Evolutionary conservation across 345 rosid species (phyloP).

Genomic region (Euphorbia tirucalli): DNA sequence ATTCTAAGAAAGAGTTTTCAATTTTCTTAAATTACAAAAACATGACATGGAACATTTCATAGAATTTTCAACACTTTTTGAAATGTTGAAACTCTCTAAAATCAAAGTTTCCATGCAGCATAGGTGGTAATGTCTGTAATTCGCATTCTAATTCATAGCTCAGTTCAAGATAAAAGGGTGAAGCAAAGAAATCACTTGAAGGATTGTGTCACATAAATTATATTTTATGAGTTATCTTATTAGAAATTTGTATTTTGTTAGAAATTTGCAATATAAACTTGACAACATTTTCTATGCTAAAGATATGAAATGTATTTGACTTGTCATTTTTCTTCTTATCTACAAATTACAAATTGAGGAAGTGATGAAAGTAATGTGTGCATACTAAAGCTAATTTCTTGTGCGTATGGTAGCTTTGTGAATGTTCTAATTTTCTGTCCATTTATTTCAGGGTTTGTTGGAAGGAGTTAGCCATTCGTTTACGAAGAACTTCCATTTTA

Average conservation of each 20-base stretch:
- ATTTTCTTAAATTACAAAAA: no score
- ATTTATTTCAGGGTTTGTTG: constrained; percentile 70
- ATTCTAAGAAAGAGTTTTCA: no score
- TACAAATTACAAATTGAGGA: neutral
- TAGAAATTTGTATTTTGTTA: neutral
- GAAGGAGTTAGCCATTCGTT: constrained; percentile 94
- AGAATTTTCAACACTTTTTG: no score
- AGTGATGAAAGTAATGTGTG: neutral
- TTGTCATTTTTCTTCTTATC: neutral
- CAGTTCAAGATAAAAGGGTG: neutral
- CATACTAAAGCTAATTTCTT: constrained; percentile 8
- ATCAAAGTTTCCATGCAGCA: no score
- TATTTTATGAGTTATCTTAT: neutral
- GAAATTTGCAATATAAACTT: neutral
- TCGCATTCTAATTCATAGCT: neutral
- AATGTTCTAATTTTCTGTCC: neutral
- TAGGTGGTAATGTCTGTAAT: constrained; percentile 4
- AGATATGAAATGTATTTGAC: neutral
- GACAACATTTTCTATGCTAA: neutral
- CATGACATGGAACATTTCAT: no score
- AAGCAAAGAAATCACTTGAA: neutral
- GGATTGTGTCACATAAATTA: neutral
- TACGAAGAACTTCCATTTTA: constrained; percentile 91
- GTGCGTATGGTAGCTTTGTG: no score
- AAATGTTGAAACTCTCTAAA: no score